phyloP scores from a whole-genome alignment of 2,329 filamentous ascomycete genomes.

The Didymella pomorum region DNA sequence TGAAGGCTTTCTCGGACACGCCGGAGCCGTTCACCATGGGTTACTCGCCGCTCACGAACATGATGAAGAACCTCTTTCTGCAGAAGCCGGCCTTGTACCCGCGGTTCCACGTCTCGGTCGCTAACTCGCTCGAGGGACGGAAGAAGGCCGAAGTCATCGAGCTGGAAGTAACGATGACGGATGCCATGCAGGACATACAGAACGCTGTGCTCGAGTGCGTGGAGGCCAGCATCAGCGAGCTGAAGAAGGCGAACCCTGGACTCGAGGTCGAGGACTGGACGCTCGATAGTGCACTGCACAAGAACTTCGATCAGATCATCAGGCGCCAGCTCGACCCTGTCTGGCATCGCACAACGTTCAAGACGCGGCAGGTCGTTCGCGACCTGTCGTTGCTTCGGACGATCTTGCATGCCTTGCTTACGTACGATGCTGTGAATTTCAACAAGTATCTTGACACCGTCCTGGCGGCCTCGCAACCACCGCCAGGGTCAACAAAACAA shows the following conservation, averaged over 20 bases:
- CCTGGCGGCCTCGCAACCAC: conserved; percentile 86
- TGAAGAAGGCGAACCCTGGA: conserved; percentile 88
- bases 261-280: conserved; percentile 98
- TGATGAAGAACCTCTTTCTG: conserved; percentile 92
- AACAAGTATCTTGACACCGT: conserved; percentile 94
- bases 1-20: conserved; percentile 95
- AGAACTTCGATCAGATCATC: conserved; percentile 89
- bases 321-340: conserved; percentile 91
- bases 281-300: conserved; percentile 87
- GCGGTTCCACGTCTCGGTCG: conserved; percentile 89
- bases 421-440: conserved; percentile 89
- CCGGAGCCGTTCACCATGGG: conserved; percentile 90
- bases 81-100: conserved; percentile 91
- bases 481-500: conserved; percentile 84
- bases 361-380: conserved; percentile 92
- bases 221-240: conserved; percentile 89
- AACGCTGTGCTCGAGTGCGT: conserved; percentile 96
- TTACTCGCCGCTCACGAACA: conserved; percentile 85
- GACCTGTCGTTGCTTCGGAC: conserved; percentile 84
- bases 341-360: conserved; percentile 95
- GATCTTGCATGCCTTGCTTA: conserved; percentile 81
- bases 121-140: conserved; percentile 86
- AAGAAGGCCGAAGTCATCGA: conserved; percentile 97
- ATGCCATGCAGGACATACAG: conserved; percentile 91
- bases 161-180: conserved; percentile 94